Conservation (phyloP, 139 green algal species). For the Closterium sp. region DNA sequence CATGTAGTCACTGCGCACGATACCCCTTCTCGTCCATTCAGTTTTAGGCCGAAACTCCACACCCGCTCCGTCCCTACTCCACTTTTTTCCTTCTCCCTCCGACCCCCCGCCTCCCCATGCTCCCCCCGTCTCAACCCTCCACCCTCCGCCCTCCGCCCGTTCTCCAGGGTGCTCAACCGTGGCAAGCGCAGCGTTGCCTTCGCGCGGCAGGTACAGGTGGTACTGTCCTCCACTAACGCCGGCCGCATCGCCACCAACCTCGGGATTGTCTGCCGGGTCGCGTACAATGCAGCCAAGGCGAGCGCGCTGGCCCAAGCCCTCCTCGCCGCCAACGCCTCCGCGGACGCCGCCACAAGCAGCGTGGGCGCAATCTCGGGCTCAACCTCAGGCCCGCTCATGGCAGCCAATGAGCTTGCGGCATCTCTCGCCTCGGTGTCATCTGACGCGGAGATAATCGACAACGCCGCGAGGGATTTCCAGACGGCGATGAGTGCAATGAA, state of each 20-base stretch:
- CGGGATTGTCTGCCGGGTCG: neutral
- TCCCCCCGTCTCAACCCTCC: no score
- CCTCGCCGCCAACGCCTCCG: neutral
- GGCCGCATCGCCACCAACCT: neutral
- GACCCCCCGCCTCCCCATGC: neutral
- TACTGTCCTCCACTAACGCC: neutral
- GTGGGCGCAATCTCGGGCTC: neutral
- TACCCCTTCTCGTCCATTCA: no score
- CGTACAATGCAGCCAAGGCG: neutral
- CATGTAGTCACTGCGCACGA: no score
- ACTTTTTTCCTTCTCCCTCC: neutral
- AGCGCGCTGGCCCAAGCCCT: neutral
- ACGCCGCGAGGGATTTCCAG: neutral
- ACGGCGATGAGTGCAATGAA: neutral
- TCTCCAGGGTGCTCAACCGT: neutral
- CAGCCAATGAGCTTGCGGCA: neutral
- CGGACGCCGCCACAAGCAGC: neutral
- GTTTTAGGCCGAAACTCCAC: neutral
- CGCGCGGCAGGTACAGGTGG: neutral
- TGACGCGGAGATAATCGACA: neutral
- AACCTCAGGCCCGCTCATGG: neutral
- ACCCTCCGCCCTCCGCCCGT: neutral
- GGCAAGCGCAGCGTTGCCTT: neutral
- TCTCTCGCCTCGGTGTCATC: neutral
- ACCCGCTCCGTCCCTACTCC: neutral